Conservation (phyloP, 1,284 basidiomycete genomes). For the Rhodotorula sp. region DNA sequence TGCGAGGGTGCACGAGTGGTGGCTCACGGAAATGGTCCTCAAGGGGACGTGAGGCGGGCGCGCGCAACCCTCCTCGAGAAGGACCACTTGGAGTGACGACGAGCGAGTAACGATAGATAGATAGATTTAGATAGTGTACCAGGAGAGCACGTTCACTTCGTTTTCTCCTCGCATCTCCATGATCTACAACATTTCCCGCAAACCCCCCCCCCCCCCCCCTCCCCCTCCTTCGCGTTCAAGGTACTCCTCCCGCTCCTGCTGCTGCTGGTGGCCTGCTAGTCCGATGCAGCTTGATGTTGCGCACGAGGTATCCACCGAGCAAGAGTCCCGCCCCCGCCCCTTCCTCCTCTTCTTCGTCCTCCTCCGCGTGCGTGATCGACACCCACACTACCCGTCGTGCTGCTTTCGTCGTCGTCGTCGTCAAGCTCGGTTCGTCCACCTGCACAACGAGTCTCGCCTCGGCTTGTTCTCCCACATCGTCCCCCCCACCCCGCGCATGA, state of each 20-base stretch:
- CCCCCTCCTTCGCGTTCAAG: too few relatives aligned
- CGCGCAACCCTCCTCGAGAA: too few relatives aligned
- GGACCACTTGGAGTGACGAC: too few relatives aligned
- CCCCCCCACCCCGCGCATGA: too few relatives aligned
- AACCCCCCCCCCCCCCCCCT: too few relatives aligned
- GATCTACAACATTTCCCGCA: too few relatives aligned
- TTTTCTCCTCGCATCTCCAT: too few relatives aligned
- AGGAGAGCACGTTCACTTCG: too few relatives aligned
- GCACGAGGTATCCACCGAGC: slow-evolving; percentile 27
- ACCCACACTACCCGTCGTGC: slow-evolving; percentile 23
- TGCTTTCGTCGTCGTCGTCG: background rate
- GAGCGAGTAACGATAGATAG: too few relatives aligned
- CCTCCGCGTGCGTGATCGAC: slow-evolving; percentile 40
- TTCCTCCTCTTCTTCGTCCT: slow-evolving; percentile 41
- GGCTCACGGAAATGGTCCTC: slow-evolving; percentile 26
- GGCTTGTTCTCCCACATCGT: background rate
- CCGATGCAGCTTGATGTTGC: slow-evolving; percentile 29
- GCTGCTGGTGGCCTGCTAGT: too few relatives aligned
- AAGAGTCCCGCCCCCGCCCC: slow-evolving; percentile 22
- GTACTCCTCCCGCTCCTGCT: too few relatives aligned
- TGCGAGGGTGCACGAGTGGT: slow-evolving; percentile 76
- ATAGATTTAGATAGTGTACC: too few relatives aligned
- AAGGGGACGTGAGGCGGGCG: background rate
- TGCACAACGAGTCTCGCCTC: background rate
- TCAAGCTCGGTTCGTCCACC: background rate